Conservation (phyloP, 176 grass and related monocot genomes). For the Hsuehochloa calcarea region DNA sequence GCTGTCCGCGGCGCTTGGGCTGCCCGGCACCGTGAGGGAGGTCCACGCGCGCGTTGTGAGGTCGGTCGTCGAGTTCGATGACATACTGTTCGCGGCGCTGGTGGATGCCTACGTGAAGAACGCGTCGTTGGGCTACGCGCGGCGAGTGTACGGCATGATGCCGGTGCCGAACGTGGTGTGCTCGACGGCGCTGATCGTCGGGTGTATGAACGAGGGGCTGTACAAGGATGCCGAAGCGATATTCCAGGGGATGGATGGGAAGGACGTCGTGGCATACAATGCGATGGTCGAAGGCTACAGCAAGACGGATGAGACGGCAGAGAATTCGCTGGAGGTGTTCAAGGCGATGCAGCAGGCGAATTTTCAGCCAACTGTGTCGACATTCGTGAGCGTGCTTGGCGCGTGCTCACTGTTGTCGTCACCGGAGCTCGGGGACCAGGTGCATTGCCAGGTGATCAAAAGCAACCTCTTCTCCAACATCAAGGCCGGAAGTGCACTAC, state of each 20-base stretch:
- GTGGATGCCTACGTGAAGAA: slow-evolving; percentile 85
- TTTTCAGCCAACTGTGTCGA: slow-evolving; percentile 54
- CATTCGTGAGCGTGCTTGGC: slow-evolving; percentile 70
- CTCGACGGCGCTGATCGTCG: slow-evolving; percentile 74
- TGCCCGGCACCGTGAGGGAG: slow-evolving; percentile 39
- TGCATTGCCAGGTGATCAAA: slow-evolving; percentile 76
- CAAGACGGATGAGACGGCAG: slow-evolving; percentile 43
- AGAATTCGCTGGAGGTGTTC: slow-evolving; percentile 54
- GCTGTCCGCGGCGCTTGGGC: slow-evolving; percentile 43
- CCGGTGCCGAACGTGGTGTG: slow-evolving; percentile 53
- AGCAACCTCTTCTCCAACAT: slow-evolving; percentile 38
- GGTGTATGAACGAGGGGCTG: slow-evolving; percentile 64
- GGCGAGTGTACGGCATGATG: slow-evolving; percentile 40
- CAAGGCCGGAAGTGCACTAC: slow-evolving; percentile 64
- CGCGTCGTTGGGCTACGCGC: slow-evolving; percentile 45
- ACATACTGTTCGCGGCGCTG: slow-evolving; percentile 56
- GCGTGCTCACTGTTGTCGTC: slow-evolving; percentile 67
- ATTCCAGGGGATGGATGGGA: slow-evolving; percentile 43
- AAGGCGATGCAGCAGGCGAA: slow-evolving; percentile 52
- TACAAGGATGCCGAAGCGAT: slow-evolving; percentile 50
- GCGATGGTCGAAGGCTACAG: slow-evolving; percentile 82
- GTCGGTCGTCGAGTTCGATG: slow-evolving; percentile 41
- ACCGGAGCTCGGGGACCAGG: slow-evolving; percentile 59
- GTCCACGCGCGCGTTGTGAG: slow-evolving; percentile 62
- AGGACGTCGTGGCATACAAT: slow-evolving; percentile 70